A percentile compares a stretch with the other conserved stretches of the same genome.
Conservation (phyloP, 257 asterid species). For the Solanum pinnatisectum region DNA sequence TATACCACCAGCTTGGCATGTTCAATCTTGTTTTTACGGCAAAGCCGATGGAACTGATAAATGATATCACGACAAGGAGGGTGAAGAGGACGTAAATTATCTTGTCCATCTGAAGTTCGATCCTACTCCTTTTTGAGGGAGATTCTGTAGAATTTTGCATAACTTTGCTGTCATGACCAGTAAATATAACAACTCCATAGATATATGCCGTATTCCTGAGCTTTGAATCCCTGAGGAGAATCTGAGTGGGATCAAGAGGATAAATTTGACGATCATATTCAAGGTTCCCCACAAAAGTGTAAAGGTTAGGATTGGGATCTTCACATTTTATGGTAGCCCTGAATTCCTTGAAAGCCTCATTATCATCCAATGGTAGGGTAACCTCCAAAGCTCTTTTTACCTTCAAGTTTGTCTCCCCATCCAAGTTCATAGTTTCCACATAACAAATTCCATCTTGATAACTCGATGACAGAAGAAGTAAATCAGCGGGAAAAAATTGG, state of each 20-base stretch:
- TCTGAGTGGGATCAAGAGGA: constrained; percentile 86
- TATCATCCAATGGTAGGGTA: constrained; percentile 57
- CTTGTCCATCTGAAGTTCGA: constrained; percentile 90
- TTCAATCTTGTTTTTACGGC: constrained; percentile 57
- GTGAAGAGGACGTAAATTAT: constrained; percentile 81
- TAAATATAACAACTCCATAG: constrained; percentile 81
- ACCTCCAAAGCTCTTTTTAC: constrained; percentile 74
- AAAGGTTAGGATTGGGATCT: constrained; percentile 89
- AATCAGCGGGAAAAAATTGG: constrained; percentile 85
- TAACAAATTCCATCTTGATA: constrained; percentile 93
- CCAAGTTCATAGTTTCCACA: constrained; percentile 94
- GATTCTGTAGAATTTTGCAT: constrained; percentile 91
- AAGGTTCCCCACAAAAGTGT: constrained; percentile 78
- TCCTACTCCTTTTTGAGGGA: constrained; percentile 85
- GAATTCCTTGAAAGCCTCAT: constrained; percentile 58
- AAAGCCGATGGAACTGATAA: constrained; percentile 71
- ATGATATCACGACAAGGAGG: constrained; percentile 59
- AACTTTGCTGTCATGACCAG: constrained; percentile 89
- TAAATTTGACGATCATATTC: constrained; percentile 51
- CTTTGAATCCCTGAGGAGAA: constrained; percentile 92
- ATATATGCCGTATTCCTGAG: constrained; percentile 76
- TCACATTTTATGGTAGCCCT: constrained; percentile 66
- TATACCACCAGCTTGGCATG: constrained; percentile 85
- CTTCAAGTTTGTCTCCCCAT: constrained; percentile 94
- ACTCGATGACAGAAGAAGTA: constrained; percentile 77